Base-by-base conservation (phyloP, 257 asterid species). In the Primulina eburnea region DNA sequence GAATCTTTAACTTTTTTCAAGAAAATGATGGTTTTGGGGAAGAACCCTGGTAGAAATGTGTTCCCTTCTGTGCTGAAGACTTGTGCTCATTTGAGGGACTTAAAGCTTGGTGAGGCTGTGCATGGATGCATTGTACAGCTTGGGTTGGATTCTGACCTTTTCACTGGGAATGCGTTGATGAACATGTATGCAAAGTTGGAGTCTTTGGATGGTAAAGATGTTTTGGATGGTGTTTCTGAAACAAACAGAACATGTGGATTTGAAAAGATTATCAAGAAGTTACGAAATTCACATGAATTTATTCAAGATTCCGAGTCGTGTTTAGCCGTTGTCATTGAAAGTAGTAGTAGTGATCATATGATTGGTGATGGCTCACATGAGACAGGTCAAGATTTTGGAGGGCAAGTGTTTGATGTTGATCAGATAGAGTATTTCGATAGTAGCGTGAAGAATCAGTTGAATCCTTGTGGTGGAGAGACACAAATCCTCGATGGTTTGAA, bases 131-230 rank as follows among this genome's bases (percentile, higher is more conserved):
- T 77, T 6, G 75, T 93, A 5, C 79, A 87, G 77, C 82, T 82
- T 68, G 96, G 97, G 6, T 73, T 88, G 77, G 92, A 83, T 35
- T 14, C 62, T 17, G 97, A 90, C 68, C 84, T 85, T 74, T 88
- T 84, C 61, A 90, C 98, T n/a, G 96, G 93, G 58, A 92, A 90
- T 74, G 97, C 98, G 0, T 77, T 93, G 61, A 87, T 93, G 97
- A 87, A 83, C 67, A 83, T 93, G 97, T 93, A 93, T 75, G 87
- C 85, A 6, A 88, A 87, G 83, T 72, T 93, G 91, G 90, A 82
- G 76, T 18, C 56, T 57, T 75, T 52, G 16, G 69, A 5, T 72
- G 83, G 61, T 2, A 62, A 5, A 2, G 21, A 75, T 8, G 68
- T 83, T 92, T 73, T 82, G 59, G 96, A 83, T 82, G 80, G 60